Conservation (phyloP, 495 filamentous ascomycete species). For the Pyronema omphalodes region DNA sequence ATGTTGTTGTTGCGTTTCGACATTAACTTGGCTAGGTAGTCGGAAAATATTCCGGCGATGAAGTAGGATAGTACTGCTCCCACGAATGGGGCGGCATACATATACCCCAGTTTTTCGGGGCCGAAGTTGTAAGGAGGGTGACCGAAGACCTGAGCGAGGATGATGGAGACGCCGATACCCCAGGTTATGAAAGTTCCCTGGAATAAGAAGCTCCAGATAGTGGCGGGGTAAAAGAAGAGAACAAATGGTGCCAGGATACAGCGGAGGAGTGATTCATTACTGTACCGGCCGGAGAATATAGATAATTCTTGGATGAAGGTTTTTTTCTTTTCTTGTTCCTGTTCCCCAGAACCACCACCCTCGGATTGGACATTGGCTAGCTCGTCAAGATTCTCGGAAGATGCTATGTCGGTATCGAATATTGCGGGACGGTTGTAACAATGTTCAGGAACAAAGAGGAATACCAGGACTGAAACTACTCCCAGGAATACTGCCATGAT, state of each 20-base stretch:
- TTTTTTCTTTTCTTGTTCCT: slow-evolving; percentile 24
- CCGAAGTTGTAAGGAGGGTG: slow-evolving; percentile 28
- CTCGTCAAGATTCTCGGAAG: slow-evolving; percentile 8
- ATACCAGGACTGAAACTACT: slow-evolving; percentile 12
- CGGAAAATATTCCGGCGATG: slow-evolving; percentile 29
- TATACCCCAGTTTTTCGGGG: slow-evolving; percentile 27
- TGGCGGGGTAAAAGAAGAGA: slow-evolving; percentile 27
- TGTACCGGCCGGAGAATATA: slow-evolving; percentile 26
- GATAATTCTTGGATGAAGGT: slow-evolving; percentile 26
- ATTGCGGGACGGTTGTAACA: slow-evolving; percentile 23
- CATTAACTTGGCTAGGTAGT: slow-evolving; percentile 30
- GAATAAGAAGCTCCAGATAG: slow-evolving; percentile 29
- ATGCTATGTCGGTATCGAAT: slow-evolving; percentile 20
- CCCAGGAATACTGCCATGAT: slow-evolving; percentile 21
- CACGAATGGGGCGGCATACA: slow-evolving; percentile 30
- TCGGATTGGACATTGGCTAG: slow-evolving; percentile 5
- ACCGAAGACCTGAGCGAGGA: slow-evolving; percentile 28
- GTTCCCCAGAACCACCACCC: neutral
- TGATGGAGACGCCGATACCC: slow-evolving; percentile 27
- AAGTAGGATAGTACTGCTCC: slow-evolving; percentile 31
- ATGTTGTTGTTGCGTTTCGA: slow-evolving; percentile 31
- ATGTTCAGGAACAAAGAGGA: slow-evolving; percentile 23
- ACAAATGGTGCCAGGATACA: slow-evolving; percentile 26
- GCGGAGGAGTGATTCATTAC: slow-evolving; percentile 26
- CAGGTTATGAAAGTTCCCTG: slow-evolving; percentile 30